A percentile compares a stretch with the other conserved stretches of the same genome.
These are phyloP conservation scores for Nigrospora sphaerica DNA, from an alignment of 2,329 filamentous ascomycete genomes.

Conservation along the genomic window DNA sequence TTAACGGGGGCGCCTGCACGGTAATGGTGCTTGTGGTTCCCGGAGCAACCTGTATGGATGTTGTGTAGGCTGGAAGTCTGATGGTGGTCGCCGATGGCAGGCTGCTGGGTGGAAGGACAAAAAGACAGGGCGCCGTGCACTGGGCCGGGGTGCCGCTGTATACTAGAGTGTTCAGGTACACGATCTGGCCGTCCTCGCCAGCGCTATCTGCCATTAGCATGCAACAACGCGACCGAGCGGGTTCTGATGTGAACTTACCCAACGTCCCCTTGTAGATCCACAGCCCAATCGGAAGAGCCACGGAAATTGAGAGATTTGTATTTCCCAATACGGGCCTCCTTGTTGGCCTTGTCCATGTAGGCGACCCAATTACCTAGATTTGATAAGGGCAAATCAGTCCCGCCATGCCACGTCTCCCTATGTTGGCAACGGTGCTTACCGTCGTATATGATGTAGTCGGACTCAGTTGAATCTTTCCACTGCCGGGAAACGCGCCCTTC, in stretches of 20 bases:
- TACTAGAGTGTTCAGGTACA: not conserved
- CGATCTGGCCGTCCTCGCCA: not conserved
- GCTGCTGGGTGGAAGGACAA: not conserved
- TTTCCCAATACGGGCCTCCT: conserved; percentile 9
- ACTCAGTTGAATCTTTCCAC: not conserved
- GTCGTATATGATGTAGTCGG: not conserved
- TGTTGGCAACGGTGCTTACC: not conserved
- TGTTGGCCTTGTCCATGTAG: conserved; percentile 10
- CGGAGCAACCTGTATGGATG: not conserved
- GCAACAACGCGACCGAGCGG: not conserved
- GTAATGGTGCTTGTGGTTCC: not conserved
- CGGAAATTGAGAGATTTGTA: conserved; percentile 18
- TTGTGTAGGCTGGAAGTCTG: not conserved
- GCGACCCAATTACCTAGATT: conserved; percentile 20
- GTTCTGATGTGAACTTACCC: not conserved
- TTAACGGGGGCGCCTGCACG: not conserved
- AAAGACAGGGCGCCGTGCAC: not conserved
- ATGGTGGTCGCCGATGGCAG: not conserved
- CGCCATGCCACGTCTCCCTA: not conserved
- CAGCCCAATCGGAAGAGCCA: conserved; percentile 27
- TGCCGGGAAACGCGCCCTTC: not conserved
- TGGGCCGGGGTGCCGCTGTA: no score
- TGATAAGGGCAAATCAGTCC: conserved; percentile 15
- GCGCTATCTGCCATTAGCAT: not conserved
- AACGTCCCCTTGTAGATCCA: conserved; percentile 16